Conservation (phyloP, 1,284 basidiomycete genomes). For the Cryptococcus sp. region DNA sequence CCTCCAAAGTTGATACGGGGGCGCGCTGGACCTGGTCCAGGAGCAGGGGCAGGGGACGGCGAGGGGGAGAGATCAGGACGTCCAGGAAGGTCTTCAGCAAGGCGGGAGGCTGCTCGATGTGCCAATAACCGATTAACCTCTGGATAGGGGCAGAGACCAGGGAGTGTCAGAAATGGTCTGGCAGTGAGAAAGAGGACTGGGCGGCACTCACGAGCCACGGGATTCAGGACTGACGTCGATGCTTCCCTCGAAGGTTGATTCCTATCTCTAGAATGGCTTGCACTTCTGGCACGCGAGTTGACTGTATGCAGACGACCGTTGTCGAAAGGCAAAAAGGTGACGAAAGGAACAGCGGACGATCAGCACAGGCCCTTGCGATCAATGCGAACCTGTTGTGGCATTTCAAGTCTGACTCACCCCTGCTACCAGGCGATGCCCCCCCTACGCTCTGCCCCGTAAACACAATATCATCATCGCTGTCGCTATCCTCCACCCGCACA, state of each 20-base stretch:
- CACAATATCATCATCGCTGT: slow-evolving; percentile 14
- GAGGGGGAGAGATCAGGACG: not conserved
- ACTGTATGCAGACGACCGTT: not conserved
- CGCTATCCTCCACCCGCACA: too few species aligned
- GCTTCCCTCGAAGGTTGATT: too few species aligned
- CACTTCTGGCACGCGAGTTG: too few species aligned
- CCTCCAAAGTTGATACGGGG: slow-evolving; percentile 15
- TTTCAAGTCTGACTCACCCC: not conserved
- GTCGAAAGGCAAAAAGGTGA: not conserved
- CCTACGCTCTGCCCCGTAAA: slow-evolving; percentile 9
- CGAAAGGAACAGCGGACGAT: not conserved
- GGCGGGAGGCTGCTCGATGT: not conserved
- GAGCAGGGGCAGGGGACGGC: not conserved
- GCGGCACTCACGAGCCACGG: too few species aligned
- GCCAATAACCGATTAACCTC: not conserved
- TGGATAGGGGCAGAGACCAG: not conserved
- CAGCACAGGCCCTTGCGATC: not conserved
- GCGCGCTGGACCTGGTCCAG: not conserved
- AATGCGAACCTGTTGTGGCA: not conserved
- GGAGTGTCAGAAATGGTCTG: not conserved
- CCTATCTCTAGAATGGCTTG: too few species aligned
- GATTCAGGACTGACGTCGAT: too few species aligned
- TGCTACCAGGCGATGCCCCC: not conserved
- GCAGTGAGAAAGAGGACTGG: too few species aligned
- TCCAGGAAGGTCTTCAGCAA: not conserved